Evolutionary conservation across 805 yeast genomes (phyloP), one percentile per base, ranked within the genome.

Genomic region (Wickerhamiella slavikovae): DNA sequence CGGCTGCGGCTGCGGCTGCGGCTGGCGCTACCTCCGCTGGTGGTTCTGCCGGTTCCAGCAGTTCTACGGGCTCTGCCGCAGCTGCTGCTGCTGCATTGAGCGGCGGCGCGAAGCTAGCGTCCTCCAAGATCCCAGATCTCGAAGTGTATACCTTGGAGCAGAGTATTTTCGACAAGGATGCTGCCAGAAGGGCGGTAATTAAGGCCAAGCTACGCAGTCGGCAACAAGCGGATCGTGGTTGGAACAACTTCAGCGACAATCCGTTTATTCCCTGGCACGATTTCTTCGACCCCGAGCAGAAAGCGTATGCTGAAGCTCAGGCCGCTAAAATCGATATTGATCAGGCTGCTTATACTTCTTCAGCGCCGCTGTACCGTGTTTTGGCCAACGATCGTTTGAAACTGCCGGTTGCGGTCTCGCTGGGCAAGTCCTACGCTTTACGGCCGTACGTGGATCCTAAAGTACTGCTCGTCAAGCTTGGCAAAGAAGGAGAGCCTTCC

Each of bases 121-220:
- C 89, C 22, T 76, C 93, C 2, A 78, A 80, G 51, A 77, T 85
- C 38, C 95, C 96, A 11, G 95, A 85, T 51, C 64, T 83, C 63
- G 92, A 80, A 27, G 58, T 85, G 35, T 72, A 76, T 15, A 78
- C 93, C 4, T 83, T 82, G 8, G 77, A 76, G 31, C 64, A 69
- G 27, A 70, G 80, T 15, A 54, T 77, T 29, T 60, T 66, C 28
- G 83, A 72, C 37, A 79, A 80, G 51, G 74, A 79, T 36, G 71
- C 64, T 32, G 73, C 78, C 5, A 72, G 83, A 36, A 71, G 71
- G 37, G 66, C 71, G 32, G 91, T 79, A n/a, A 93, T 89, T 28
- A 67, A 71, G 37, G 93, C 79, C 40, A 77, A 79, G 48, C 60
- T 85, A 51, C 68, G 75, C 37, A 58, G 91, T 25, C 67, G 69